Conservation (phyloP, 305 asterid species). For the Fraxinus baroniana region DNA sequence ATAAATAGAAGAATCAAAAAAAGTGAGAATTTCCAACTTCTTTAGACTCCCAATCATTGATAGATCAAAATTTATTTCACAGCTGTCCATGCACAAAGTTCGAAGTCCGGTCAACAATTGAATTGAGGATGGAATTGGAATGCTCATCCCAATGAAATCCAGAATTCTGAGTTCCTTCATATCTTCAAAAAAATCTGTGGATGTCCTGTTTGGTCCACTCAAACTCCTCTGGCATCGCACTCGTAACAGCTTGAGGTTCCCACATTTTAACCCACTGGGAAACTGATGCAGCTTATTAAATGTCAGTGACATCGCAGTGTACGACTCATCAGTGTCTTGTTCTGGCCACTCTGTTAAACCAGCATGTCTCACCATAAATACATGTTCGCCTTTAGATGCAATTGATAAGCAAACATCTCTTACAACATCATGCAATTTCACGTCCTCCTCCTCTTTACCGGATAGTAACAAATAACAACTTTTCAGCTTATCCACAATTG, state of each 20-base stretch:
- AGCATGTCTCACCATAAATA: neutral
- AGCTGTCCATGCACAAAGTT: neutral
- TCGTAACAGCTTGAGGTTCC: conserved; percentile 7
- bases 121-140: neutral
- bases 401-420: neutral
- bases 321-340: neutral
- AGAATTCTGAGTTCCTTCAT: neutral
- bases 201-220: neutral
- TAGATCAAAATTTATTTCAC: neutral
- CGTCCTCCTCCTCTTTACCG: neutral
- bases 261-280: neutral
- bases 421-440: neutral
- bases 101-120: neutral
- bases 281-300: neutral
- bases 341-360: neutral
- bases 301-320: neutral
- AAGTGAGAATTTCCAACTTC: neutral
- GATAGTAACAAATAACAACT: neutral
- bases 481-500: neutral
- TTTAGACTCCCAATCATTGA: neutral
- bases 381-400: neutral
- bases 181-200: neutral
- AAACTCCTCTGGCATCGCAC: neutral
- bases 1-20: neutral
- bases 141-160: neutral